These are phyloP conservation scores for Leccinum sublutescens DNA, from an alignment of 768 basidiomycete genomes.

Conservation along the genomic window DNA sequence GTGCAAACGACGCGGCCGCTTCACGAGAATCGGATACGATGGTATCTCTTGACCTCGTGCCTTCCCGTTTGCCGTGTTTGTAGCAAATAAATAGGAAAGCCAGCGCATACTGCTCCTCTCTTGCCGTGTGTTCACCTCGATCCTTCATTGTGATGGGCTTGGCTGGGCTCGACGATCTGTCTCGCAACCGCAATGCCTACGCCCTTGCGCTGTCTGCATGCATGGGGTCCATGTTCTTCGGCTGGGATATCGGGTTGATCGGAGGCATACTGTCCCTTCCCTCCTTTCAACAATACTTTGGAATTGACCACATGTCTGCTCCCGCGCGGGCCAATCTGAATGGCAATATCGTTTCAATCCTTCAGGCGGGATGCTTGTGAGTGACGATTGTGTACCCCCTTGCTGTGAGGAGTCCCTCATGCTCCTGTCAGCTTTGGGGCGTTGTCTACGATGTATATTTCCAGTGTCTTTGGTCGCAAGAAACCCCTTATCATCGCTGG, in stretches of 20 bases:
- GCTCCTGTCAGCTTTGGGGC: slow-evolving; percentile 40
- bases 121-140: neutral
- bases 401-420: neutral
- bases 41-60: no score
- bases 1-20: no score
- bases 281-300: slow-evolving; percentile 50
- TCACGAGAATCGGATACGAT: no score
- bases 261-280: slow-evolving; percentile 47
- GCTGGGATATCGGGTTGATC: slow-evolving; percentile 51
- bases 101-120: neutral
- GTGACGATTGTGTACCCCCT: slow-evolving; percentile 11
- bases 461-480: slow-evolving; percentile 46
- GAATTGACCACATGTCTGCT: slow-evolving; percentile 38
- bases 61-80: no score
- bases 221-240: slow-evolving; percentile 50
- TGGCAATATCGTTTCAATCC: slow-evolving; percentile 52
- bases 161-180: slow-evolving; percentile 22
- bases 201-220: slow-evolving; percentile 43
- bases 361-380: slow-evolving; percentile 51
- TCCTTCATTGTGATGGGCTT: slow-evolving; percentile 20
- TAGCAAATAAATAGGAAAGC: neutral
- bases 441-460: slow-evolving; percentile 39
- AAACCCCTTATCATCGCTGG: slow-evolving; percentile 45
- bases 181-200: slow-evolving; percentile 44
- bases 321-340: slow-evolving; percentile 39